Base-by-base conservation (phyloP, 257 asterid genomes). In the Ajuga chamaepitys region DNA sequence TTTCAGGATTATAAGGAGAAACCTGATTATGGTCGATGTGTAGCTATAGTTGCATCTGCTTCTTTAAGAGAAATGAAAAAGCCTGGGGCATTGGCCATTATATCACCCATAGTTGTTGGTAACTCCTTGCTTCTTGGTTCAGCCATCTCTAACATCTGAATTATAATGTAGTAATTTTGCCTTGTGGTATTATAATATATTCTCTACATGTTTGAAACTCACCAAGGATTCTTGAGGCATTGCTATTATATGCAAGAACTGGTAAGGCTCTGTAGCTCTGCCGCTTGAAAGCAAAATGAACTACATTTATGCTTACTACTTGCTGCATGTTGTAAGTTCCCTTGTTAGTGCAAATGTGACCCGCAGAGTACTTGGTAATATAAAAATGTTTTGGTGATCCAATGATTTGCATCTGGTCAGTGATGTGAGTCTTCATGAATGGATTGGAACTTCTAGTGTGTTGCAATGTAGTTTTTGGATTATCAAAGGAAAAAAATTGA, bases 61-160 rank as follows among this genome's bases (percentile, higher is more conserved):
- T 90, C 99, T 48, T 79, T 94, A 71, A 90, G 90, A 82, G 99
- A 94, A 89, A 94, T 94, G 99, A 88, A 90, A 68, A 94, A 90
- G 74, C 99, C 99, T 74, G 99, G 99, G 66, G 95, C 92, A 44
- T 80, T 94, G 77, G 99, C 99, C 74, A 90, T 94, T 74, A 73
- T 82, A 73, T 94, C 99, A 58, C 99, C 99, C 74, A 78, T 91
- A 48, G 86, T 48, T 60, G 89, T 85, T 71, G 99, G 99, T 90
- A 78, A 68, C 81, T 77, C 61, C 55, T 62, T 73, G 46, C 47
- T 47, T 64, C 70, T 21, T 24, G 45, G 42, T 57, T 25, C 37
- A 35, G 17, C 30, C 38, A 42, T 66, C 56, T 66, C 52, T 57
- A 13, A 44, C 60, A 38, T n/a, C n/a, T 51, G 62, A 50, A 35